Evolutionary conservation across 2,329 filamentous ascomycete genomes (phyloP).

Genomic region (Xylariomycetidae sp.): DNA sequence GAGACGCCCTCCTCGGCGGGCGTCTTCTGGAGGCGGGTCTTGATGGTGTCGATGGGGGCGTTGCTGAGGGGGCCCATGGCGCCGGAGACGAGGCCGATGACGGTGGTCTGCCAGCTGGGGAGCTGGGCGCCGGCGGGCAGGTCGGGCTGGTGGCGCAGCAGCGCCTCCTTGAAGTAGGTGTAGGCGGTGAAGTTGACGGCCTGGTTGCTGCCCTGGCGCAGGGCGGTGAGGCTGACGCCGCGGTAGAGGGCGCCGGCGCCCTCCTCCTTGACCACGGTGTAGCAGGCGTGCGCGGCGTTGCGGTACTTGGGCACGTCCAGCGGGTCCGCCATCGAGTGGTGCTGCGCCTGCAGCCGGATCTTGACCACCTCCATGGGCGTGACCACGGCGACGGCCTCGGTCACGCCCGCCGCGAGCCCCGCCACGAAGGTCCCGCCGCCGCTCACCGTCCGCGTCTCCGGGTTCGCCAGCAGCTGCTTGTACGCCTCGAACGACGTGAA

Average conservation of each 20-base stretch:
- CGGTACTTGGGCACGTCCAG: conserved; percentile 96
- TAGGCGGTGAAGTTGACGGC: conserved; percentile 99
- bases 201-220: conserved; percentile 94
- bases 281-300: conserved; percentile 76
- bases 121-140: conserved; percentile 42
- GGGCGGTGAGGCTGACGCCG: conserved; percentile 85
- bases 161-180: conserved; percentile 77
- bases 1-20: conserved; percentile 76
- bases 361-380: conserved; percentile 99
- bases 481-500: conserved; percentile 97
- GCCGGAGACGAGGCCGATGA: conserved; percentile 85
- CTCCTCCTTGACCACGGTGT: conserved; percentile 89
- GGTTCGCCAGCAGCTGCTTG: conserved; percentile 73
- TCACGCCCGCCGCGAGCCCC: conserved; percentile 86
- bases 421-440: conserved; percentile 64
- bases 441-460: conserved; percentile 59
- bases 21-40: conserved; percentile 89
- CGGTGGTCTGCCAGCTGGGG: conserved; percentile 81
- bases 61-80: conserved; percentile 96
- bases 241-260: conserved; percentile 83
- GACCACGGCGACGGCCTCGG: conserved; percentile 92
- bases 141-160: conserved; percentile 60
- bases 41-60: conserved; percentile 97
- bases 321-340: conserved; percentile 96
- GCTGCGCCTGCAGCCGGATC: conserved; percentile 95